Conservation (phyloP, 371 early-diverging fungal genomes). For the Encephalitozoon romaleae region DNA sequence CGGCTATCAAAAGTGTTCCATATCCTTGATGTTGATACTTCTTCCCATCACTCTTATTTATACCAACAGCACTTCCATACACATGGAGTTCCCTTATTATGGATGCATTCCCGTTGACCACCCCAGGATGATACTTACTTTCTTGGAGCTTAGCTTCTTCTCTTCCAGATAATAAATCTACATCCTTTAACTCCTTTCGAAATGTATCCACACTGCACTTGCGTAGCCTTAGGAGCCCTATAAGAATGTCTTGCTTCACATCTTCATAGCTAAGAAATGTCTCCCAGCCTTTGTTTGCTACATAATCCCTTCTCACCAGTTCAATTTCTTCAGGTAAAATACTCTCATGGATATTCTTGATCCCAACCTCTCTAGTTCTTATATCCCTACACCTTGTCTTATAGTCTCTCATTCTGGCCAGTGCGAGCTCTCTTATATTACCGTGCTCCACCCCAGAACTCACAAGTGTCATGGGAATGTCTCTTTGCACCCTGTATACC, state of each 20-base stretch:
- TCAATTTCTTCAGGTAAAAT: slow-evolving; percentile 78
- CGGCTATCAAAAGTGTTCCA: slow-evolving; percentile 93
- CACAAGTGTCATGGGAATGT: slow-evolving; percentile 99
- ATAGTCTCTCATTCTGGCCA: slow-evolving; percentile 89
- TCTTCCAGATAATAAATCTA: no score
- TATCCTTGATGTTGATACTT: slow-evolving; percentile 99
- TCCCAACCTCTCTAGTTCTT: slow-evolving; percentile 96
- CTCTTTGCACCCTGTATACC: slow-evolving; percentile 96
- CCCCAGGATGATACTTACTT: background rate
- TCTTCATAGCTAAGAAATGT: slow-evolving; percentile 98
- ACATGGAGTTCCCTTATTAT: slow-evolving; percentile 97
- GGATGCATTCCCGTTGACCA: slow-evolving; percentile 61
- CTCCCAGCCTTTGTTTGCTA: slow-evolving; percentile 98
- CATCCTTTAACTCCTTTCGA: slow-evolving; percentile 72
- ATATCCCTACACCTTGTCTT: slow-evolving; percentile 94
- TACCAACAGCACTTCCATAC: slow-evolving; percentile 90
- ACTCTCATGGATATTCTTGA: slow-evolving; percentile 90
- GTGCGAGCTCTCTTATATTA: slow-evolving; percentile 88
- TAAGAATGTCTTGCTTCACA: slow-evolving; percentile 87
- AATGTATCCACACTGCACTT: slow-evolving; percentile 79
- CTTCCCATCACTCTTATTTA: slow-evolving; percentile 82
- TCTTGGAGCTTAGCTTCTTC: slow-evolving; percentile 64
- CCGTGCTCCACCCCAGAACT: slow-evolving; percentile 98
- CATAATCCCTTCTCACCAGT: slow-evolving; percentile 91
- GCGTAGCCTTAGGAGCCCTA: slow-evolving; percentile 86